Conservation (phyloP, 140 eudicot genomes). For the Anethum foeniculum region DNA sequence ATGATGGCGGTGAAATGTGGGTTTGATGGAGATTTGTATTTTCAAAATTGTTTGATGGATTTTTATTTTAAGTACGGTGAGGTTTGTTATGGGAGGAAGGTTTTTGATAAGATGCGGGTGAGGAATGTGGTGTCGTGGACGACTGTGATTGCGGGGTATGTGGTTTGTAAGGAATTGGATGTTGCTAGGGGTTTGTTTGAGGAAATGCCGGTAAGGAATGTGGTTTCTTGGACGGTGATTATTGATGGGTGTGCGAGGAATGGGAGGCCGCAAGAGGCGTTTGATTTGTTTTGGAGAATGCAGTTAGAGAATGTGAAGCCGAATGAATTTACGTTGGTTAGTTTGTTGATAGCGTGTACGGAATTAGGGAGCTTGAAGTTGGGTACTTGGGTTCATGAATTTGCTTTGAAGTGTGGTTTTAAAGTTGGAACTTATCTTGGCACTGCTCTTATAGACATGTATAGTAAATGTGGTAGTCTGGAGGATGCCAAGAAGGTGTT, state of each 20-base stretch:
- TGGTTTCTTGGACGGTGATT: conserved; percentile 28
- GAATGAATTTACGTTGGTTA: conserved; percentile 16
- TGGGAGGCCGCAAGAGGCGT: conserved; percentile 16
- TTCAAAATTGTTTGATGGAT: conserved; percentile 14
- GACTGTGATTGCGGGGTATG: conserved; percentile 19
- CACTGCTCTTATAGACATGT: conserved; percentile 20
- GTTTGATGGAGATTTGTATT: conserved; percentile 14
- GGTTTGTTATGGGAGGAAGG: conserved; percentile 4
- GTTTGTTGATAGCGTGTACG: conserved; percentile 13
- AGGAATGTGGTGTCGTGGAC: conserved; percentile 22
- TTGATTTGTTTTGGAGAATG: conserved; percentile 21
- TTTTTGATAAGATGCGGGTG: conserved; percentile 20
- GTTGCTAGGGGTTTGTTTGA: conserved; percentile 17
- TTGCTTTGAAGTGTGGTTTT: conserved; percentile 14
- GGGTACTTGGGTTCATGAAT: conserved; percentile 17
- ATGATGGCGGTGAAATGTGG: conserved; percentile 14
- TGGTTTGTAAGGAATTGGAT: conserved; percentile 13
- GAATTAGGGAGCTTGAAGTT: conserved; percentile 18
- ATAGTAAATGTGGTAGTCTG: conserved; percentile 21
- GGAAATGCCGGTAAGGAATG: conserved; percentile 24
- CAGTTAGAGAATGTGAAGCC: conserved; percentile 16
- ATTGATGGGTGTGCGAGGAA: conserved; percentile 20
- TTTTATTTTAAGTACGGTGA: conserved; percentile 11
- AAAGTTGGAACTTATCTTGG: conserved; percentile 13
- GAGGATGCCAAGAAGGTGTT: conserved; percentile 15